Percentiles rank a stretch among this genome's conserved stretches.
Evolutionary conservation across 179 eudicot genomes (phyloP).

Genomic region (Drosera spatulata): DNA sequence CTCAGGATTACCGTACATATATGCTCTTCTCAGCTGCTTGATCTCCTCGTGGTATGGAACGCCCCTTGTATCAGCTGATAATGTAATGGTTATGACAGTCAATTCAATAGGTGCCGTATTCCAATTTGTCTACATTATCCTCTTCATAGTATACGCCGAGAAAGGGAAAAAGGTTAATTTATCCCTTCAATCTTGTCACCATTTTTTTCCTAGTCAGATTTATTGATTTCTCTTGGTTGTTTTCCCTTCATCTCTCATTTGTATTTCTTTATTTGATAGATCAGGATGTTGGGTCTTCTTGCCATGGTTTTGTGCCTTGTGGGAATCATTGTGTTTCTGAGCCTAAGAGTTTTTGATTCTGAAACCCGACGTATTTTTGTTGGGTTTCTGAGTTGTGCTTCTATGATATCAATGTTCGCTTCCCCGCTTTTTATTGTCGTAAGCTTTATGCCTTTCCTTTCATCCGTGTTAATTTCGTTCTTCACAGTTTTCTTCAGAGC

Average conservation of each 20-base stretch:
- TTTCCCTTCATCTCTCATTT: not conserved
- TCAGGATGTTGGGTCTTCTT: slow-evolving; percentile 60
- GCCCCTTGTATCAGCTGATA: slow-evolving; percentile 56
- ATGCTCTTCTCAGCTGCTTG: slow-evolving; percentile 77
- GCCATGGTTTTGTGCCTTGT: slow-evolving; percentile 32
- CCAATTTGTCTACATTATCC: slow-evolving; percentile 48
- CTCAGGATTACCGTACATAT: slow-evolving; percentile 11
- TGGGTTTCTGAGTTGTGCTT: slow-evolving; percentile 50
- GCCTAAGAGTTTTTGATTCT: slow-evolving; percentile 37
- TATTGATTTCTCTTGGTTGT: not conserved
- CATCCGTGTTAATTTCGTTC: not conserved
- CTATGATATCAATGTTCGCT: slow-evolving; percentile 17
- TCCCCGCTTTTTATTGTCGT: slow-evolving; percentile 77
- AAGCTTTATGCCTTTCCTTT: slow-evolving; percentile 10
- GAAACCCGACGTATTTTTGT: slow-evolving; percentile 47
- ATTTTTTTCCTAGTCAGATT: not conserved
- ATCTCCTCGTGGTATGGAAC: slow-evolving; percentile 84
- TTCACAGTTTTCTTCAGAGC: not conserved
- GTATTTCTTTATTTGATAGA: slow-evolving; percentile 18
- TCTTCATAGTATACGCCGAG: slow-evolving; percentile 59
- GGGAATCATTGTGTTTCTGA: slow-evolving; percentile 27
- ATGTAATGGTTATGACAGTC: slow-evolving; percentile 54
- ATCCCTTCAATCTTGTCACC: not conserved
- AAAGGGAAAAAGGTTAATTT: slow-evolving; percentile 38
- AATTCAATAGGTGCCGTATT: slow-evolving; percentile 72